These are phyloP conservation scores for Fusarium foetens DNA, from an alignment of 2,329 filamentous ascomycete genomes.

Conservation along the genomic window DNA sequence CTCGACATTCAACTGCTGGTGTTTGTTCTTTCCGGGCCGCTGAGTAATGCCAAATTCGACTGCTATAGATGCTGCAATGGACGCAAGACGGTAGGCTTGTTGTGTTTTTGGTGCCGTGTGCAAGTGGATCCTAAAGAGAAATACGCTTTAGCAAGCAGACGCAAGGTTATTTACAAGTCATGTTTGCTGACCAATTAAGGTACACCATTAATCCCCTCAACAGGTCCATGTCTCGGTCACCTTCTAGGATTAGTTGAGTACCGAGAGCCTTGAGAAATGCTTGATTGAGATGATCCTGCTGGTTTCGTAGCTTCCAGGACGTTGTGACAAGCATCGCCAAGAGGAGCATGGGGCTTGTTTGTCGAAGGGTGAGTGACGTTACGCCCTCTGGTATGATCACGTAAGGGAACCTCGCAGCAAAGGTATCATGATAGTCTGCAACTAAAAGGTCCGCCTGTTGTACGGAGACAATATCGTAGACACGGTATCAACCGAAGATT, in stretches of 20 bases:
- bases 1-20: not conserved
- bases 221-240: not conserved
- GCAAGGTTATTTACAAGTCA: fast-evolving
- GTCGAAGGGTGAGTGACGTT: fast-evolving
- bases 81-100: not conserved
- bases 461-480: not conserved
- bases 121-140: not conserved
- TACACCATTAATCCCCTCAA: not conserved
- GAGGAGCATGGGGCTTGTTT: not conserved
- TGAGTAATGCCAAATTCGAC: not conserved
- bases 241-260: not conserved
- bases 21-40: not conserved
- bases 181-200: not conserved
- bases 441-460: not conserved
- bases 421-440: not conserved
- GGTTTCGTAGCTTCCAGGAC: not conserved
- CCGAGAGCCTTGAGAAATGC: not conserved
- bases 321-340: not conserved
- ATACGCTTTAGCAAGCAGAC: not conserved
- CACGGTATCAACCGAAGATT: not conserved
- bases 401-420: not conserved
- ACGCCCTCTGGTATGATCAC: not conserved
- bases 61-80: not conserved
- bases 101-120: not conserved
- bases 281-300: not conserved